Evolutionary conservation across 768 basidiomycete genomes (phyloP).

Genomic region (Udeniomyces megalosporus): DNA sequence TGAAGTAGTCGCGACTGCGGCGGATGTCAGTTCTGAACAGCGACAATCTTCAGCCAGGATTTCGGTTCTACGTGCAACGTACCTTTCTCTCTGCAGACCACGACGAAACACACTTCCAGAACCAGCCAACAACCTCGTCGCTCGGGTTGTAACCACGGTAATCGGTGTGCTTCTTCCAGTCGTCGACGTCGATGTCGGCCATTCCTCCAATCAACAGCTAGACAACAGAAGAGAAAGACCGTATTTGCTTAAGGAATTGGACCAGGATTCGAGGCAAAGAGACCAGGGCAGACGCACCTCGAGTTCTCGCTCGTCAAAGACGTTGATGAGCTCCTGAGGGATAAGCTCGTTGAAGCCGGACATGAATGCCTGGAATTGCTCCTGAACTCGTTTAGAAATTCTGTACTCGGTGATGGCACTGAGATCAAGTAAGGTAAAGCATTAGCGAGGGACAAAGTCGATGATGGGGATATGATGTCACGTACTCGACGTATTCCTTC

Average conservation of each 20-base stretch:
- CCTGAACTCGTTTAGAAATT: conserved; percentile 90
- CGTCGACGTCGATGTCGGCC: conserved; percentile 99
- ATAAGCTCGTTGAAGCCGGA: conserved; percentile 99
- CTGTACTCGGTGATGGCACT: conserved; percentile 80
- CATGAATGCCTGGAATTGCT: conserved; percentile 99
- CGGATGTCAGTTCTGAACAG: too few species aligned
- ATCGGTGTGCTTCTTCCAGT: conserved; percentile 98
- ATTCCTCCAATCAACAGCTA: conserved; percentile 87
- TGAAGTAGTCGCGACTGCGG: conserved; percentile 63
- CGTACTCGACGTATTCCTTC: conserved; percentile 84
- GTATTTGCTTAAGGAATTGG: not conserved
- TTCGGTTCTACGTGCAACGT: not conserved
- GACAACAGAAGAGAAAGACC: not conserved
- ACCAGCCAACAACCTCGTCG: conserved; percentile 70
- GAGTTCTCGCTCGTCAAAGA: conserved; percentile 95
- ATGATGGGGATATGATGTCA: conserved; percentile 7
- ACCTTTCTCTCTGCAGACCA: conserved; percentile 94
- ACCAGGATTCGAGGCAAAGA: not conserved
- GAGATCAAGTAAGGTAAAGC: not conserved
- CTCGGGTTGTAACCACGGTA: conserved; percentile 38
- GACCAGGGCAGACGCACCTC: conserved; percentile 34
- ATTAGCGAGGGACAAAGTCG: not conserved
- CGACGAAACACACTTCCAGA: conserved; percentile 96
- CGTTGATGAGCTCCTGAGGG: conserved; percentile 91
- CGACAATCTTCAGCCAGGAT: conserved; percentile 48